These are phyloP conservation scores for Stereocaulon alpinum DNA, from an alignment of 495 filamentous ascomycete genomes.

Conservation along the genomic window DNA sequence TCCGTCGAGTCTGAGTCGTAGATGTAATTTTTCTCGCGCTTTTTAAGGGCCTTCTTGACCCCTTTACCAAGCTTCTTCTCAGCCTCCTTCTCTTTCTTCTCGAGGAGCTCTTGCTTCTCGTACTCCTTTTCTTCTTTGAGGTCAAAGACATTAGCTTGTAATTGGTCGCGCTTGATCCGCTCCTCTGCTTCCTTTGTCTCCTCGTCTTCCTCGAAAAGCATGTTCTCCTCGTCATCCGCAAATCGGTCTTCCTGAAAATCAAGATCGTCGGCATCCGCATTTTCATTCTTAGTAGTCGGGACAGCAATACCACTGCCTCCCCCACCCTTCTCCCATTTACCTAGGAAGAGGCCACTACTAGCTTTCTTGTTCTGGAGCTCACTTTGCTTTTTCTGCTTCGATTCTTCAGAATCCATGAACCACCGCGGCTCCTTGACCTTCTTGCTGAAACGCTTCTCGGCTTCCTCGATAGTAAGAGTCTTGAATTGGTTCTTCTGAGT, in stretches of 20 bases:
- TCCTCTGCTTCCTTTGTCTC: slow-evolving; percentile 79
- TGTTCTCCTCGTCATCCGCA: slow-evolving; percentile 82
- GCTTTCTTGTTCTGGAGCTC: slow-evolving; percentile 34
- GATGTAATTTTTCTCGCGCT: slow-evolving; percentile 72
- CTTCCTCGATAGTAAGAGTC: slow-evolving; percentile 70
- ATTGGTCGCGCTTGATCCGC: slow-evolving; percentile 76
- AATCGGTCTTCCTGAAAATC: slow-evolving; percentile 60
- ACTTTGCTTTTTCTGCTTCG: slow-evolving; percentile 37
- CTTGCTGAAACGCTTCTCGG: slow-evolving; percentile 69
- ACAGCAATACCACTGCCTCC: slow-evolving; percentile 17
- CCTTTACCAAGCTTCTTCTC: slow-evolving; percentile 60
- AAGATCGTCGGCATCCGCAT: slow-evolving; percentile 48
- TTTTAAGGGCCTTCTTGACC: slow-evolving; percentile 67
- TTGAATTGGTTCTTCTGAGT: slow-evolving; percentile 74
- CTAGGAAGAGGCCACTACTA: slow-evolving; percentile 20
- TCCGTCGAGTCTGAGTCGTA: slow-evolving; percentile 67
- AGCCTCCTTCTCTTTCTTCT: slow-evolving; percentile 57
- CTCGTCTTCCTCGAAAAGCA: slow-evolving; percentile 73
- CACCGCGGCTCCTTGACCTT: slow-evolving; percentile 62
- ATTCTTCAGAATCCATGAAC: slow-evolving; percentile 59
- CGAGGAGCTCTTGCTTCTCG: slow-evolving; percentile 63
- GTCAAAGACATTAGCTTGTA: slow-evolving; percentile 77
- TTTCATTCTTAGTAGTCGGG: slow-evolving; percentile 41
- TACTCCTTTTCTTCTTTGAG: slow-evolving; percentile 77
- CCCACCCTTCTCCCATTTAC: slow-evolving; percentile 26